Evolutionary conservation across 2,329 filamentous ascomycete genomes (phyloP), one percentile per base, ranked within the genome.

Genomic region (Exophiala aquamarina): DNA sequence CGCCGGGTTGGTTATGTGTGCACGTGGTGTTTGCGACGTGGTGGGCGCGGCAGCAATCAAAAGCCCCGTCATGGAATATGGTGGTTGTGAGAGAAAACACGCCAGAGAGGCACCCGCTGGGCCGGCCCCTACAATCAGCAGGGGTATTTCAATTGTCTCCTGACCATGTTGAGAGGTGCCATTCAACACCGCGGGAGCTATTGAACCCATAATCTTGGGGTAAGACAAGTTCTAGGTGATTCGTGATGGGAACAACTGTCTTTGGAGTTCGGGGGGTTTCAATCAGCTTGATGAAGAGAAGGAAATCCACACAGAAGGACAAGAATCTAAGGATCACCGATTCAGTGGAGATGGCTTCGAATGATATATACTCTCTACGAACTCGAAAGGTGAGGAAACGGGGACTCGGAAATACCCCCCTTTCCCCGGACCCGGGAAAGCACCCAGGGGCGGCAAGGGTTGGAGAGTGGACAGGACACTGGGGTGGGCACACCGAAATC

Each of bases 41-140:
- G 50, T 52, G 0, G 50, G 21, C 6, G 55, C 55, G 13, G 55
- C 50, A 18, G 57, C 44, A n/a, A 59, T 59, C 41, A 59, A 18
- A 28, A 59, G 50, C 11, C 57, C 57, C 15, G 52, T 59, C 46
- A 59, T 54, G 7, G 55, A 55, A 34, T 52, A 55, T 26, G 50
- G 48, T 26, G 50, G 45, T 28, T 54, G 29, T 17, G 46, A 57
- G 15, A 57, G 51, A 38, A 50, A 52, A 14, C 47, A 54, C 36
- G 49, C 52, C 17, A 56, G 44, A 1, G 75, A 67, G 4, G 75
- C 77, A 2, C 78, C 78, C 0, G 78, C 76, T 4, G 78, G 78
- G 0, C 78, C 78, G 26, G 74, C 66, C 11, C 77, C 72, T 17
- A 78, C 49, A 9, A 57, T 57, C 18, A 57, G 46, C 15, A 54